Conservation (phyloP, 345 rosid species). For the Limnanthes douglasii region DNA sequence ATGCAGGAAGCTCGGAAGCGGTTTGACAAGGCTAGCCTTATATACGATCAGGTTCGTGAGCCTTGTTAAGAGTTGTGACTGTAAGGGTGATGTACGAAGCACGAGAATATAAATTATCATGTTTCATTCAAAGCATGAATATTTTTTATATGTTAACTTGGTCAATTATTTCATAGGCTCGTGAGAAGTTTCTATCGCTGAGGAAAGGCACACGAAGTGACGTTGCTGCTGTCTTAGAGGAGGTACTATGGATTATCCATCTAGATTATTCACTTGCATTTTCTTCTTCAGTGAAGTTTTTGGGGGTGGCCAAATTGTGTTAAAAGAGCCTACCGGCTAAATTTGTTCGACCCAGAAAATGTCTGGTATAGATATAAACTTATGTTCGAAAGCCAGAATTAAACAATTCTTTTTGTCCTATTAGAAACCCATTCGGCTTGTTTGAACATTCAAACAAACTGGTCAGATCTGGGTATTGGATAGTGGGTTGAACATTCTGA, state of each 20-base stretch:
- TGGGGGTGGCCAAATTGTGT: too few species aligned
- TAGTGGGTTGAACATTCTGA: too few species aligned
- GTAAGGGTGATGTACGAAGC: too few species aligned
- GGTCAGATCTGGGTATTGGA: too few species aligned
- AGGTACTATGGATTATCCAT: slow-evolving; percentile 29
- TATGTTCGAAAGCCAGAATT: too few species aligned
- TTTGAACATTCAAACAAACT: too few species aligned
- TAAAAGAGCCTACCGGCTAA: too few species aligned
- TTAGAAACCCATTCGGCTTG: too few species aligned
- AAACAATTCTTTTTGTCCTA: too few species aligned
- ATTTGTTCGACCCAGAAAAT: too few species aligned
- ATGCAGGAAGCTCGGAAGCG: slow-evolving; percentile 91
- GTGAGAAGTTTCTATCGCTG: slow-evolving; percentile 87
- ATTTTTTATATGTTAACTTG: background rate
- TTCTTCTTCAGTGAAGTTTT: too few species aligned
- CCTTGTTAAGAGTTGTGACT: slow-evolving; percentile 2
- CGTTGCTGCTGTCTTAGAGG: slow-evolving; percentile 60
- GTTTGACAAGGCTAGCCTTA: slow-evolving; percentile 91
- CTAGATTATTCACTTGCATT: background rate
- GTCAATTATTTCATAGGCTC: slow-evolving; percentile 38
- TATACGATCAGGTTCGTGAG: slow-evolving; percentile 87
- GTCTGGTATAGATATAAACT: too few species aligned
- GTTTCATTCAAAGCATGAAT: background rate
- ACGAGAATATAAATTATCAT: background rate
- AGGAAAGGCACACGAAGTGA: slow-evolving; percentile 83